Evolutionary conservation across 169 alveolate species (phyloP), one percentile per base, ranked within the genome.

Genomic region (Eimeria necatrix): DNA sequence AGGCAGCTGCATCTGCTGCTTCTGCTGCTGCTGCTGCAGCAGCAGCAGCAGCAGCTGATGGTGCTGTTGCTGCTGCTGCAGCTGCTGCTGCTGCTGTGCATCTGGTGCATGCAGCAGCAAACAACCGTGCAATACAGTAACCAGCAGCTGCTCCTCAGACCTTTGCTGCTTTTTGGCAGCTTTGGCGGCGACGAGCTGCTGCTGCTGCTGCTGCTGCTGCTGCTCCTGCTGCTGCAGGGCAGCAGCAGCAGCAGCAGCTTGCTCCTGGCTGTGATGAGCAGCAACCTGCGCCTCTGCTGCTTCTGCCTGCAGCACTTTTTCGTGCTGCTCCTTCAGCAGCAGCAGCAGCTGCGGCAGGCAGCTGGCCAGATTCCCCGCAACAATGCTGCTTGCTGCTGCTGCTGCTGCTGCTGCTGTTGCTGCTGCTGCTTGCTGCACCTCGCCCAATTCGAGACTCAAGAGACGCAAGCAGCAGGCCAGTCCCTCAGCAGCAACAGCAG

Each of bases 321-420:
- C 32, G 41, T 24, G 76, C 76, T 64, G 76, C 76, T 64, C 32
- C 26, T n/a, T 10, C 76, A 64, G 76, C 76, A 64, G 76, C 76
- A n/a, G 26, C 76, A 64, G 76, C 5, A 64, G 20, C 76, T 64
- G 41, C 76, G 76, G 76, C 41, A 64, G 76, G 26, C 41, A 64
- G 41, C 41, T 64, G 76, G 14, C 76, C 5, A n/a, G 14, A 24
- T 24, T 10, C 18, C 76, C 76, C 76, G 76, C 14, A 24, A 64
- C 41, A 24, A 64, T 64, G 76, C 41, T 9, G 76, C 76, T 64
- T 5, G 20, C 20, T 64, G 76, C 76, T 64, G 76, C 76, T 9
- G 64, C 64, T 56, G 14, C 14, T 8, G 8, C 20, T n/a, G n/a
- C n/a, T 9, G 14, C 14, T 56, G 64, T 14, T 56, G 64, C 64